phyloP scores from a whole-genome alignment of 2,329 filamentous ascomycete species.

The Bipolaris victoriae region DNA sequence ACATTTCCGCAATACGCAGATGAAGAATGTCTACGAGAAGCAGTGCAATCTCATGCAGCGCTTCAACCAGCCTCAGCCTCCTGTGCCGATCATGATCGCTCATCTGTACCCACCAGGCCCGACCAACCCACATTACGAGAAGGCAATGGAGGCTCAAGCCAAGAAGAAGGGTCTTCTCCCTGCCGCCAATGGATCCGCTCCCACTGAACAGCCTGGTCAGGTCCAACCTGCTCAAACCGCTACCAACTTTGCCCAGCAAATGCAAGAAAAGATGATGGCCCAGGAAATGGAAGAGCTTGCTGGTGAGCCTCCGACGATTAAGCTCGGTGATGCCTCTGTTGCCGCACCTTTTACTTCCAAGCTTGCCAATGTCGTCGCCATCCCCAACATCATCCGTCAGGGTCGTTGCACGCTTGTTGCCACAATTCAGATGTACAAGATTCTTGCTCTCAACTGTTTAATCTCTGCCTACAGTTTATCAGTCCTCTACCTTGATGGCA shows the following conservation, averaged over 20 bases:
- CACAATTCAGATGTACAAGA: slow-evolving; percentile 99
- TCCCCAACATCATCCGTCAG: slow-evolving; percentile 98
- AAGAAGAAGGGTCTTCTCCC: slow-evolving; percentile 73
- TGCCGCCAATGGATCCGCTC: slow-evolving; percentile 50
- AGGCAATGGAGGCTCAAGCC: slow-evolving; percentile 86
- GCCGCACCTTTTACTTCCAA: slow-evolving; percentile 98
- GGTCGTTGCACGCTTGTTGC: slow-evolving; percentile 96
- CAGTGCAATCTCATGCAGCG: slow-evolving; percentile 88
- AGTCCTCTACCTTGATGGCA: slow-evolving; percentile 95
- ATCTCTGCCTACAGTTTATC: slow-evolving; percentile 97
- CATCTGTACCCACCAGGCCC: slow-evolving; percentile 93
- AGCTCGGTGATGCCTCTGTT: slow-evolving; percentile 95
- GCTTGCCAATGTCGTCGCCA: slow-evolving; percentile 92
- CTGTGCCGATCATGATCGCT: slow-evolving; percentile 88
- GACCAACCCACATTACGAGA: slow-evolving; percentile 90
- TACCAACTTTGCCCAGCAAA: slow-evolving; percentile 73
- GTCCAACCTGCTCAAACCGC: slow-evolving; percentile 64
- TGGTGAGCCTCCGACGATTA: slow-evolving; percentile 91
- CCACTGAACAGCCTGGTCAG: slow-evolving; percentile 57
- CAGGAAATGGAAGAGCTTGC: slow-evolving; percentile 75
- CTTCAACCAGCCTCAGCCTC: slow-evolving; percentile 93
- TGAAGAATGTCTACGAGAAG: slow-evolving; percentile 99
- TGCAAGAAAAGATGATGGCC: slow-evolving; percentile 82
- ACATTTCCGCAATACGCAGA: slow-evolving; percentile 90
- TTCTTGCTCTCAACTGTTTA: slow-evolving; percentile 93